Conservation (phyloP, 306 rosid genomes). For the Cucumis hystrix region DNA sequence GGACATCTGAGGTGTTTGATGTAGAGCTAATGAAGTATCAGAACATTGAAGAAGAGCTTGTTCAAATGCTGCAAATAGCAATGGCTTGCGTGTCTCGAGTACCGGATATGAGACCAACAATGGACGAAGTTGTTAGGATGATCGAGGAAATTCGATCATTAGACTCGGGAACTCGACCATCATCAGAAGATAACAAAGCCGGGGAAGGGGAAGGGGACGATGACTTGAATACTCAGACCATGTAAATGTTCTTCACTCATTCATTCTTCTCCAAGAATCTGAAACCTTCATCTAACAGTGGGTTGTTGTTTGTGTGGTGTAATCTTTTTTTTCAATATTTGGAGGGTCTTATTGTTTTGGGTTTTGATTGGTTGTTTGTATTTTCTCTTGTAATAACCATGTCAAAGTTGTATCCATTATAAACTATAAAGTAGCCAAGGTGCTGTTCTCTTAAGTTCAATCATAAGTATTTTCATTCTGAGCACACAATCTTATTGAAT, state of each 20-base stretch:
- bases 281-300: slow-evolving; percentile 3
- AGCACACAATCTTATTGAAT: background rate
- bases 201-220: slow-evolving; percentile 6
- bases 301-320: background rate
- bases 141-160: slow-evolving; percentile 52
- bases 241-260: slow-evolving; percentile 21
- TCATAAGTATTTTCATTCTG: background rate
- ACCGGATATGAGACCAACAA: slow-evolving; percentile 68
- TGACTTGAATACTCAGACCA: slow-evolving; percentile 15
- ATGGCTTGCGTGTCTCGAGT: slow-evolving; percentile 74
- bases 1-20: slow-evolving; percentile 97
- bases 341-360: background rate
- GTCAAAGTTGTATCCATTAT: background rate
- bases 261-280: background rate
- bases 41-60: slow-evolving; percentile 80
- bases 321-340: slow-evolving; percentile 11
- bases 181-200: slow-evolving; percentile 27
- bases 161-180: slow-evolving; percentile 28
- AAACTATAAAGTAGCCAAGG: background rate
- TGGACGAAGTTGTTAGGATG: slow-evolving; percentile 65
- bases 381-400: background rate
- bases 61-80: slow-evolving; percentile 89
- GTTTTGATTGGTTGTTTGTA: background rate
- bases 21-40: slow-evolving; percentile 59
- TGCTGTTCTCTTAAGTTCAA: background rate